A percentile compares a stretch with the other conserved stretches of the same genome.
Evolutionary conservation across 2,329 filamentous ascomycete species (phyloP).

Genomic region (Penicillium sp.): DNA sequence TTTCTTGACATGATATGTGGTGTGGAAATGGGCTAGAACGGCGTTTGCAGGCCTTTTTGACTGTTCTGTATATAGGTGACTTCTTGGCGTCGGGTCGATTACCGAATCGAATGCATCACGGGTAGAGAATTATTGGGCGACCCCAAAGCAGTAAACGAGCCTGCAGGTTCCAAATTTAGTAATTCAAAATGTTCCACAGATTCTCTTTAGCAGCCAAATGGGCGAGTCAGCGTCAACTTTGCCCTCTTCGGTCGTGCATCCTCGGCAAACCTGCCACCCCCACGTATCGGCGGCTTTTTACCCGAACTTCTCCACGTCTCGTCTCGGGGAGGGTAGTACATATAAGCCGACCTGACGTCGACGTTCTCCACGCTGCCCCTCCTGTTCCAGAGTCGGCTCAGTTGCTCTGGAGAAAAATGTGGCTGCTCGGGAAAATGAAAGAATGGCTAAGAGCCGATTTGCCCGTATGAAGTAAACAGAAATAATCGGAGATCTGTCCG

Average conservation of each 20-base stretch:
- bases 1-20: not conserved
- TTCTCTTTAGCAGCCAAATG: not conserved
- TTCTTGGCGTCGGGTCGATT: not conserved
- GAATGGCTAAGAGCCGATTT: not conserved
- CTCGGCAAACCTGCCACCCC: slow-evolving; percentile 14
- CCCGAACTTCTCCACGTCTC: slow-evolving; percentile 8
- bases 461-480: not conserved
- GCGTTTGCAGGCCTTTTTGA: not conserved
- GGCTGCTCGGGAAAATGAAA: slow-evolving; percentile 3
- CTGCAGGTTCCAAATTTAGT: not conserved
- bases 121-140: not conserved
- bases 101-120: not conserved
- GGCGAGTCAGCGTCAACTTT: slow-evolving; percentile 2
- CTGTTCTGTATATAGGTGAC: not conserved
- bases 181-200: not conserved
- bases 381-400: slow-evolving; percentile 5
- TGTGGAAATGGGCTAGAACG: not conserved
- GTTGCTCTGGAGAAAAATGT: not conserved
- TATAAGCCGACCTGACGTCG: slow-evolving; percentile 4
- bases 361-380: slow-evolving; percentile 5
- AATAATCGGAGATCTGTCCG: not conserved
- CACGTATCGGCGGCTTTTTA: slow-evolving; percentile 6
- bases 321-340: slow-evolving; percentile 2
- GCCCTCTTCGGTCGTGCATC: not conserved
- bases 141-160: not conserved